Evolutionary conservation across 441 rosid genomes (phyloP).

Genomic region (Biscutella laevigata): DNA sequence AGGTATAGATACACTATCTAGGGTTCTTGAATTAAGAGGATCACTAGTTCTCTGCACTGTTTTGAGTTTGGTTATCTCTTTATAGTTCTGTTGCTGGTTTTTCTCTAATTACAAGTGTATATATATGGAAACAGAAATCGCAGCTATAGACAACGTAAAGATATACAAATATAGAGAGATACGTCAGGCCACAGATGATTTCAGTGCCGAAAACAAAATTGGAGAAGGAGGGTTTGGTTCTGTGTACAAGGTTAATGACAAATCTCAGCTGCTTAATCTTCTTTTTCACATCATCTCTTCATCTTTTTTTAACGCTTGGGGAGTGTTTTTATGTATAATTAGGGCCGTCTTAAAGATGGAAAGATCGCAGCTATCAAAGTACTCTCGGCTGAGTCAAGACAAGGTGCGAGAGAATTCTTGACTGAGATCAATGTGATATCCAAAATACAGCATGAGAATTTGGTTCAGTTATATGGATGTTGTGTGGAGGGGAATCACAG

Average conservation of each 20-base stretch:
- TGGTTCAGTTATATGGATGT: constrained; percentile 87
- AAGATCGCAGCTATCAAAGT: constrained; percentile 74
- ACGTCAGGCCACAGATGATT: constrained; percentile 60
- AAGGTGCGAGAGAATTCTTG: constrained; percentile 66
- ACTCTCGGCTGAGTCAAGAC: constrained; percentile 84
- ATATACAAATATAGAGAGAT: constrained; percentile 56
- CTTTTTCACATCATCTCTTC: neutral
- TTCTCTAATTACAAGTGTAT: neutral
- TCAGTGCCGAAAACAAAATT: constrained; percentile 51
- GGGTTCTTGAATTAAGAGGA: neutral
- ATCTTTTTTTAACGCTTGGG: neutral
- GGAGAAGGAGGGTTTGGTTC: no score
- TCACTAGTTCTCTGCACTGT: neutral
- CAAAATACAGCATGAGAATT: constrained; percentile 68
- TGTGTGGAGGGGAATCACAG: constrained; percentile 68
- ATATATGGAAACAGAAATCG: constrained; percentile 30
- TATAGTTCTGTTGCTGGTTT: neutral
- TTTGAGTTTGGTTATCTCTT: neutral
- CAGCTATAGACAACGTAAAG: constrained; percentile 39
- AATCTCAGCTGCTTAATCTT: neutral
- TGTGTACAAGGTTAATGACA: constrained; percentile 61
- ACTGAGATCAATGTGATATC: constrained; percentile 85
- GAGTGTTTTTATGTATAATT: constrained; percentile 26
- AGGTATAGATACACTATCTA: constrained; percentile 34
- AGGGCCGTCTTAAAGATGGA: constrained; percentile 87